A percentile compares a stretch with the other conserved stretches of the same genome.
phyloP scores from a whole-genome alignment of 495 filamentous ascomycete species.

The Corynascus novoguineensis region DNA sequence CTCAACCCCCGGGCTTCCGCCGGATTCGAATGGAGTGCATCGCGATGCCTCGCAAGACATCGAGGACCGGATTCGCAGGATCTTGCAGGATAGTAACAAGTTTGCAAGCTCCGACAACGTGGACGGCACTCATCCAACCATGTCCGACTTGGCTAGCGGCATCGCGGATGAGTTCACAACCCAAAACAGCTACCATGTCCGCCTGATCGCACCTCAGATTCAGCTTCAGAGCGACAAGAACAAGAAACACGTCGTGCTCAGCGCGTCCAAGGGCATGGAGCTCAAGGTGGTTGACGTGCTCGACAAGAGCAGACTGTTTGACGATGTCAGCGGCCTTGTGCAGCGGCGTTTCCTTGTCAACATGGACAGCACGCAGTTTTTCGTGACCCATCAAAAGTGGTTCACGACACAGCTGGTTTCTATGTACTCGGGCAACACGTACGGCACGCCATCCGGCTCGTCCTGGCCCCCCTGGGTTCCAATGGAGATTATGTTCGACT shows the following conservation, averaged over 20 bases:
- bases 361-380: constrained; percentile 96
- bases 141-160: constrained; percentile 62
- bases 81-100: constrained; percentile 77
- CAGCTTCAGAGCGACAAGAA: constrained; percentile 98
- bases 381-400: constrained; percentile 87
- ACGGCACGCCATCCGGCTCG: constrained; percentile 76
- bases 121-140: constrained; percentile 32
- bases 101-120: constrained; percentile 70
- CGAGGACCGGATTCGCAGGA: constrained; percentile 79
- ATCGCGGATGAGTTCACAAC: constrained; percentile 88
- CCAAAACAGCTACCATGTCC: constrained; percentile 89
- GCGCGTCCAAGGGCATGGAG: constrained; percentile 94
- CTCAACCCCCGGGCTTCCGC: constrained; percentile 34
- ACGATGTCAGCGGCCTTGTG: constrained; percentile 90
- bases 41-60: constrained; percentile 60
- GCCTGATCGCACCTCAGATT: constrained; percentile 93
- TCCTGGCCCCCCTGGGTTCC: constrained; percentile 98
- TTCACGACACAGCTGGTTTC: constrained; percentile 74
- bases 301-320: constrained; percentile 86
- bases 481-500: constrained; percentile 97
- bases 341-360: constrained; percentile 88
- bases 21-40: constrained; percentile 36
- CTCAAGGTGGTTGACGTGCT: constrained; percentile 95
- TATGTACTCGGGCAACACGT: constrained; percentile 89
- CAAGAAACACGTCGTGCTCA: constrained; percentile 81